Percentiles rank a stretch among this genome's conserved stretches.
These are phyloP conservation scores for Iris pallida DNA, from an alignment of 116 monocot species.

Conservation along the genomic window DNA sequence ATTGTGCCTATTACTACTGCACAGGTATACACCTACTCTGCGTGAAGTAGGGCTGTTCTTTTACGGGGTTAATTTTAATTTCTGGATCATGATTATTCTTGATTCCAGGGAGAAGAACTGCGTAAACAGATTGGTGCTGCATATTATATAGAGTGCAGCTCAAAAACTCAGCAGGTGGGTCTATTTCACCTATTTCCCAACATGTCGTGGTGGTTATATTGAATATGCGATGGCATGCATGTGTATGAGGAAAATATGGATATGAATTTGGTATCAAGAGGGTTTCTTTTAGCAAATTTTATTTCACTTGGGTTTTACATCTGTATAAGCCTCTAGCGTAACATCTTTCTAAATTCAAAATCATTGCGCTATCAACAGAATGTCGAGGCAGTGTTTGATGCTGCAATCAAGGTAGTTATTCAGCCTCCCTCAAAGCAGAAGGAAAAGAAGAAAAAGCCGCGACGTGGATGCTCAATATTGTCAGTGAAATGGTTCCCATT, in stretches of 20 bases:
- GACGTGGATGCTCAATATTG: constrained; percentile 55
- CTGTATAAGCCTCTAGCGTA: no score
- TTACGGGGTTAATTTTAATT: not conserved
- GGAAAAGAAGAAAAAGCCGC: constrained; percentile 75
- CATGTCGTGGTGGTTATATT: no score
- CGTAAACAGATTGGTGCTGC: constrained; percentile 73
- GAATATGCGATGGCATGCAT: no score
- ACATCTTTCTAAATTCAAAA: no score
- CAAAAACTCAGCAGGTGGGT: constrained; percentile 82
- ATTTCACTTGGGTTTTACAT: no score
- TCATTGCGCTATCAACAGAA: constrained; percentile 41
- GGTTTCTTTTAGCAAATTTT: no score
- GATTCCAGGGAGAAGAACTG: constrained; percentile 75
- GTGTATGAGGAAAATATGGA: no score
- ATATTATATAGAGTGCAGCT: constrained; percentile 94
- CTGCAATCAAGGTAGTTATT: constrained; percentile 92
- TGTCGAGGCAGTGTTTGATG: constrained; percentile 98
- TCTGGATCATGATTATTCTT: constrained; percentile 1
- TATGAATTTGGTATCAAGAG: no score
- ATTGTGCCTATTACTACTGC: constrained; percentile 62
- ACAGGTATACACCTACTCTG: constrained; percentile 35
- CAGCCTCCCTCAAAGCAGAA: constrained; percentile 63
- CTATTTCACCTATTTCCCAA: not conserved
- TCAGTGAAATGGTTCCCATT: constrained; percentile 23
- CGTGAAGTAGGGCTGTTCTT: no score